phyloP scores from a whole-genome alignment of 1,284 basidiomycete species.

The Fomitopsis betulina region DNA sequence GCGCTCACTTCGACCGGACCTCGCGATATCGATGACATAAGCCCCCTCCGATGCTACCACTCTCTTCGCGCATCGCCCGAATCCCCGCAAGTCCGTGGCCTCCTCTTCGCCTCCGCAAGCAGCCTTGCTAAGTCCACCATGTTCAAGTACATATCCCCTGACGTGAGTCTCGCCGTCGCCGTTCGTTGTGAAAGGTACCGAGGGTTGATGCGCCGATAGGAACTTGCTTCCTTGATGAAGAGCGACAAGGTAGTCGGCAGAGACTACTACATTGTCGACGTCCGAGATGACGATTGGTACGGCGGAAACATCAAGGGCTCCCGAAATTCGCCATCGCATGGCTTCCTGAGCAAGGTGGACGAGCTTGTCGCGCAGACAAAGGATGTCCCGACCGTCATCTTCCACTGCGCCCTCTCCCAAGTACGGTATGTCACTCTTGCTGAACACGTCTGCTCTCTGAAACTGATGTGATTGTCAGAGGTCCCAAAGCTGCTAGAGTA shows the following conservation, averaged over 20 bases:
- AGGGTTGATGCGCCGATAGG: constrained; percentile 34
- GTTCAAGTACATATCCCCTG: constrained; percentile 28
- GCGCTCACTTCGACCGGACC: constrained; percentile 1
- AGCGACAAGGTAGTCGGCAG: constrained; percentile 48
- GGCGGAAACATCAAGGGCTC: constrained; percentile 73
- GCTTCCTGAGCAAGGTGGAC: constrained; percentile 54
- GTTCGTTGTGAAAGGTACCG: neutral
- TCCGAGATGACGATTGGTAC: constrained; percentile 69
- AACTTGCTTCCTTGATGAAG: constrained; percentile 64
- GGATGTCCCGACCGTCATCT: constrained; percentile 58
- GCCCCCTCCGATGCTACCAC: constrained; percentile 3
- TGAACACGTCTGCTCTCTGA: neutral
- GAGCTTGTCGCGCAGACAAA: constrained; percentile 56
- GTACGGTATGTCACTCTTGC: constrained; percentile 45
- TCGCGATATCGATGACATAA: constrained; percentile 10
- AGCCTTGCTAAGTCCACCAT: constrained; percentile 7
- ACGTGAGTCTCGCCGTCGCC: constrained; percentile 17
- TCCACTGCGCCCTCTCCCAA: constrained; percentile 76
- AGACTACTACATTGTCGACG: constrained; percentile 74
- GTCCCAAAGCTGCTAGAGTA: constrained; percentile 72
- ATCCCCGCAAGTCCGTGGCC: neutral
- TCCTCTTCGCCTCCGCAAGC: constrained; percentile 1
- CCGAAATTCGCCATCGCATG: constrained; percentile 54
- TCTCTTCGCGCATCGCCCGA: constrained; percentile 1
- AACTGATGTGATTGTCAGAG: constrained; percentile 35